phyloP scores from a whole-genome alignment of 805 yeast genomes.

The Yarrowia sp. region DNA sequence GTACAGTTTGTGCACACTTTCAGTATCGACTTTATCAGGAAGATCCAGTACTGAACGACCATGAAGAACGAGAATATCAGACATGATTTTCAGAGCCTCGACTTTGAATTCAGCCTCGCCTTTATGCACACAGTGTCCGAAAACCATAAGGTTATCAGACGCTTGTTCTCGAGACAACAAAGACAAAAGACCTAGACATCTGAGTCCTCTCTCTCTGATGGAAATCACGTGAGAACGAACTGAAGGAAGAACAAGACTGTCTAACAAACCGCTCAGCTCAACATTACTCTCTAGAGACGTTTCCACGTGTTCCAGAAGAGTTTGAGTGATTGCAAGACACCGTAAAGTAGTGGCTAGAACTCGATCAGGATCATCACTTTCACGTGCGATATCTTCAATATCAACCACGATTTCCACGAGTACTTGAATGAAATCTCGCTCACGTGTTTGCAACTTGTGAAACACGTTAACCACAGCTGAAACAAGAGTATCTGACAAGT shows the following conservation, averaged over 20 bases:
- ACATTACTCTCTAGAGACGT: conserved; percentile 64
- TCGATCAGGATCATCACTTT: conserved; percentile 42
- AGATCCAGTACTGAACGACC: conserved; percentile 66
- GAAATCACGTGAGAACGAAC: conserved; percentile 56
- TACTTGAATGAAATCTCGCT: conserved; percentile 80
- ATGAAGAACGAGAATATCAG: conserved; percentile 75
- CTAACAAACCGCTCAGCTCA: conserved; percentile 65
- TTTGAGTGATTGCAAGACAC: conserved; percentile 60
- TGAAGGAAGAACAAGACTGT: conserved; percentile 77
- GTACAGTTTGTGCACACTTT: conserved; percentile 65
- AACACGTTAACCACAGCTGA: conserved; percentile 62
- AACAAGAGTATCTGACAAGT: conserved; percentile 53
- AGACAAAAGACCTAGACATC: conserved; percentile 77
- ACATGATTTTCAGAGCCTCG: conserved; percentile 64
- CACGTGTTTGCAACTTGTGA: conserved; percentile 68
- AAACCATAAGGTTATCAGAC: conserved; percentile 57
- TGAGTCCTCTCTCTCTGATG: conserved; percentile 63
- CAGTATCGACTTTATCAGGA: conserved; percentile 55
- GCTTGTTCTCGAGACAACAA: conserved; percentile 66
- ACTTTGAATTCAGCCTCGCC: conserved; percentile 63
- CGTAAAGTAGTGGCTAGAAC: conserved; percentile 50
- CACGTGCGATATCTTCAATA: conserved; percentile 61
- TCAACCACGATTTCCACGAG: conserved; percentile 84
- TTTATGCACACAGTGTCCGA: conserved; percentile 67
- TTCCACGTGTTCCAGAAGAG: conserved; percentile 64